Evolutionary conservation across 2,329 filamentous ascomycete genomes (phyloP).

Genomic region (Aspergillus candidus): DNA sequence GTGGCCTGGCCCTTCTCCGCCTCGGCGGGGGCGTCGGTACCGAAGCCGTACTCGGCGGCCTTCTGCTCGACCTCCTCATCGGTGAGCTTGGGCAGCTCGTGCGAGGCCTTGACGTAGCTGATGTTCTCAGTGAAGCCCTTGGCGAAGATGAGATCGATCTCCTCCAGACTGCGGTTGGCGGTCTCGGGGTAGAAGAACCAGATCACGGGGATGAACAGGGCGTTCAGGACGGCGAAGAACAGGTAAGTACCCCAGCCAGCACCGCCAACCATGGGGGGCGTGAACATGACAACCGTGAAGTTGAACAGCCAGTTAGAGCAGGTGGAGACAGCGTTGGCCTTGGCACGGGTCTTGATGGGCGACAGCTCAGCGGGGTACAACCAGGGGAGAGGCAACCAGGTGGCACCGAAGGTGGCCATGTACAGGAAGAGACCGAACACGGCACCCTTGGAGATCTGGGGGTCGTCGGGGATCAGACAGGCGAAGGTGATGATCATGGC

Average conservation of each 20-base stretch:
- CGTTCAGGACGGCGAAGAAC: constrained; percentile 40
- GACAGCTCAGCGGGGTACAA: constrained; percentile 47
- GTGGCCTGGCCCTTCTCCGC: constrained; percentile 19
- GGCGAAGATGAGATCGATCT: constrained; percentile 42
- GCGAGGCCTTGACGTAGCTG: constrained; percentile 31
- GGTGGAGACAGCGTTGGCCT: constrained; percentile 51
- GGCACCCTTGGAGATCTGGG: constrained; percentile 29
- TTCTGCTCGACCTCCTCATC: constrained; percentile 32
- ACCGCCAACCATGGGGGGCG: constrained; percentile 35
- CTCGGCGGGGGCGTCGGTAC: constrained; percentile 12
- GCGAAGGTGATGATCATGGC: constrained; percentile 37
- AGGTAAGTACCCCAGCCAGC: constrained; percentile 42
- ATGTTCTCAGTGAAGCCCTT: constrained; percentile 41
- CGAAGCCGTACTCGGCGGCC: constrained; percentile 28
- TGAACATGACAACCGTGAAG: constrained; percentile 50
- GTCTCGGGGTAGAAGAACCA: constrained; percentile 53
- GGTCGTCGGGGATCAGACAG: constrained; percentile 30
- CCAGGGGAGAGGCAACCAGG: constrained; percentile 61
- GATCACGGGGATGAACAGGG: constrained; percentile 46
- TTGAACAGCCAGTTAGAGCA: constrained; percentile 53
- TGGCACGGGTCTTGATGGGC: constrained; percentile 50
- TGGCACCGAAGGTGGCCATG: constrained; percentile 63
- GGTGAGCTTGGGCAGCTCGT: constrained; percentile 28
- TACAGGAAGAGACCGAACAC: constrained; percentile 62
- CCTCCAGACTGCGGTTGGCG: constrained; percentile 39